Evolutionary conservation across 2,329 filamentous ascomycete species (phyloP), one percentile per base, ranked within the genome.

Genomic region (Colletotrichum abscissum): DNA sequence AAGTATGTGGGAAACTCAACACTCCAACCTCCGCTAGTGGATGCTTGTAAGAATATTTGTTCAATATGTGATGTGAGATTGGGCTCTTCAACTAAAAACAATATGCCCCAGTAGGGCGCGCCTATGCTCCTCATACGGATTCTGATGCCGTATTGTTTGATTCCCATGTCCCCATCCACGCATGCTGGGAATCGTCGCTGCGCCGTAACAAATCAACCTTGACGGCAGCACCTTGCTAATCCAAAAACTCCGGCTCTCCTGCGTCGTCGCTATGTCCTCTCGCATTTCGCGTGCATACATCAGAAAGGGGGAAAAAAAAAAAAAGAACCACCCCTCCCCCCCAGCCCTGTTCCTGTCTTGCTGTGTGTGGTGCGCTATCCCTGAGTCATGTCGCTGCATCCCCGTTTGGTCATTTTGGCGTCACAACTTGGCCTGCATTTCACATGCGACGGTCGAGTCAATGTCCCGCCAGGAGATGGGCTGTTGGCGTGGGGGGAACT

Each of bases 351-450:
- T 67, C 49, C 42, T n/a, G 8, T 30, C 63, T 26, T 42, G 33
- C 49, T 42, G 33, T 63, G 56, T 42, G 49, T n/a, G 38, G 67
- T 55, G 22, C 55, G 30, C 63, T 56, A 2, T 69, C 46, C 55
- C 67, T 73, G 70, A 73, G 38, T 73, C 70, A 69, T 33, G 60
- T 60, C 70, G 67, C 59, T 24, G 22, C 38, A 33, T 16, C 54
- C 22, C 59, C 54, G 38, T 69, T 69, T 63, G 58, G 54, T 63
- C 65, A 72, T 67, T 73, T 58, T 42, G 55, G 66, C 66, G 59
- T 59, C 67, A 73, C 35, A 56, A 67, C 70, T 56, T 67, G 60
- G 28, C 67, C 66, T 70, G 60, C 70, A 65, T 56, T 26, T 73
- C 70, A 70, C 66, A 73, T 70, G 60, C 60, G 63, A 69, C 35